Evolutionary conservation across 2,329 filamentous ascomycete genomes (phyloP), one percentile per base, ranked within the genome.

Genomic region (Neonectria faginata): DNA sequence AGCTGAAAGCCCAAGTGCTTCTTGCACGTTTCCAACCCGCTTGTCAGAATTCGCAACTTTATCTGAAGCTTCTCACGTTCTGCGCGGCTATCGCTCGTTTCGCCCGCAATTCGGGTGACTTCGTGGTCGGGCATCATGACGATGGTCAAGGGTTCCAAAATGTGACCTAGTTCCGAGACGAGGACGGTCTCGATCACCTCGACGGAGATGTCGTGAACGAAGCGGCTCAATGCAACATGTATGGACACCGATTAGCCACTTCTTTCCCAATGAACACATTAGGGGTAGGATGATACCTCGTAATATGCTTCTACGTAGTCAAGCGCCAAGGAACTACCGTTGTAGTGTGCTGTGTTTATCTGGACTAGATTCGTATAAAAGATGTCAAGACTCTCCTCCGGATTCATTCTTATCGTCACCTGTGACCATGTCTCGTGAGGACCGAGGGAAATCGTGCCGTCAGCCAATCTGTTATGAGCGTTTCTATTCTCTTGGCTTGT

Each of bases 261-360:
- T 2, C 3, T 14, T 33, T 2, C 25, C 1, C 12, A 11, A 5
- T 14, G 18, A 9, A 11, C 11, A 4, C 6, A 9, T 20, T 4
- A 9, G 3, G 4, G 18, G 16, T 16, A 16, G 36, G 2, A 6
- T n/a, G 64, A 47, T 72, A 76, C 81, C 72, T 82, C 75, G 58
- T 83, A 83, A 57, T 80, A 83, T 0, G 80, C 79, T 36, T 78
- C 70, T 67, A 81, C 74, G 18, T 71, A 78, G 52, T 82, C 79
- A 1, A 82, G 64, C 6, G 75, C 77, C 45, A 78, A 74, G 11
- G 73, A 69, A 25, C 25, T 6, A 25, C 25, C 25, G 5, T 25
- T 25, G 25, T 3, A 25, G 25, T 25, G 25, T 6, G 5, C 25
- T 6, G 25, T 25, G 25, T 6, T 25, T 25, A 3, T 25, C 25